phyloP scores from a whole-genome alignment of 208 protist species.

The Wallacemonas sp. region DNA sequence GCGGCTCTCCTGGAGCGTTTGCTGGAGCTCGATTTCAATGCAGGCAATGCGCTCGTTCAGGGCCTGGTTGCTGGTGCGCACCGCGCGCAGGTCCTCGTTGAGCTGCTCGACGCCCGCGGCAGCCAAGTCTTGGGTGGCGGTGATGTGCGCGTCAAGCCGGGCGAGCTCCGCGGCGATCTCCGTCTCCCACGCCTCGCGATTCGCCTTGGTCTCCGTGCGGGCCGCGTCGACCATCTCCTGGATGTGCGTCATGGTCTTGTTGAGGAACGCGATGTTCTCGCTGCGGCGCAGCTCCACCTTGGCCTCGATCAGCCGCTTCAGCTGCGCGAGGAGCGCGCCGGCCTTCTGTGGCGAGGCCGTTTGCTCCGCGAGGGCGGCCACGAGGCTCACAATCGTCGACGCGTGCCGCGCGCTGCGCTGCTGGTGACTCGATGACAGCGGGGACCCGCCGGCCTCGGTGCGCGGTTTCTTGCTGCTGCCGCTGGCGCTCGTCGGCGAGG shows the following conservation, averaged over 20 bases:
- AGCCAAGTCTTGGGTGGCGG: slow-evolving; percentile 52
- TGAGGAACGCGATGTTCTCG: slow-evolving; percentile 41
- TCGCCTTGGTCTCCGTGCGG: slow-evolving; percentile 34
- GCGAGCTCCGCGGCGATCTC: slow-evolving; percentile 45
- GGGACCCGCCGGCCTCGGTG: slow-evolving; percentile 23
- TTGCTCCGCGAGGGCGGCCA: slow-evolving; percentile 38
- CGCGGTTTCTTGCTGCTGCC: slow-evolving; percentile 32
- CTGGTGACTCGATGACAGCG: slow-evolving; percentile 2
- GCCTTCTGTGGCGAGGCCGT: slow-evolving; percentile 34
- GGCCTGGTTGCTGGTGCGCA: slow-evolving; percentile 69
- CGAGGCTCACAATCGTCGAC: slow-evolving; percentile 34
- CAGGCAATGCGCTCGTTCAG: slow-evolving; percentile 81
- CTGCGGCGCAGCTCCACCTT: slow-evolving; percentile 53
- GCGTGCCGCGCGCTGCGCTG: slow-evolving; percentile 18
- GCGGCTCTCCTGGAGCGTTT: slow-evolving; percentile 67
- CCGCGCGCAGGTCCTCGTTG: slow-evolving; percentile 66
- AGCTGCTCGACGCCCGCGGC: slow-evolving; percentile 64
- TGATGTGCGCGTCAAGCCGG: slow-evolving; percentile 48
- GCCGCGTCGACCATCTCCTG: slow-evolving; percentile 73
- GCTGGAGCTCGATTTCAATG: slow-evolving; percentile 75
- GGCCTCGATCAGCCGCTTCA: slow-evolving; percentile 57
- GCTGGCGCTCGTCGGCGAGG: slow-evolving; percentile 7
- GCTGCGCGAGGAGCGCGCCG: slow-evolving; percentile 53
- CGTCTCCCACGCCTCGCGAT: slow-evolving; percentile 36
- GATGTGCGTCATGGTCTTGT: slow-evolving; percentile 56